A percentile compares a stretch with the other conserved stretches of the same genome.
Evolutionary conservation across 345 rosid species (phyloP).

Genomic region (Arabidopsis arenosa): DNA sequence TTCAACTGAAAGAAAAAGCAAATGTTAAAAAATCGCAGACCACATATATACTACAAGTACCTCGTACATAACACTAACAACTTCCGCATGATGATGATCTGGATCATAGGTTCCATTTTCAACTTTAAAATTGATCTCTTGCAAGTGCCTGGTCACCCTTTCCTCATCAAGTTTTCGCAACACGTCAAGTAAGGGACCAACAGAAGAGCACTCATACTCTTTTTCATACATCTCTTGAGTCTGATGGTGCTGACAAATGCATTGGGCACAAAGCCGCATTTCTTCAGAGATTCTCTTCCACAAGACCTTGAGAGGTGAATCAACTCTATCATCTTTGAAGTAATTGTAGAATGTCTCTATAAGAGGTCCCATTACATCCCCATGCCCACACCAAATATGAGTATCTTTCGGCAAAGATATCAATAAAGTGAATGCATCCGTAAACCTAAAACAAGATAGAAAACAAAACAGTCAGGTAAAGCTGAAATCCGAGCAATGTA

Average conservation of each 20-base stretch:
- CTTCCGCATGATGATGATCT: constrained; percentile 67
- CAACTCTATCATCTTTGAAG: constrained; percentile 66
- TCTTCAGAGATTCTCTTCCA: constrained; percentile 85
- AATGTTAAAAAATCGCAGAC: not conserved
- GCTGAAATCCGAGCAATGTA: constrained; percentile 1
- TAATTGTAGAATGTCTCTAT: constrained; percentile 89
- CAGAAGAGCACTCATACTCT: constrained; percentile 74
- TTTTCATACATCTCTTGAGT: constrained; percentile 71
- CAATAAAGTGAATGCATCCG: constrained; percentile 73
- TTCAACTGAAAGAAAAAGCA: not conserved
- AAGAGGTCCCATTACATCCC: constrained; percentile 92
- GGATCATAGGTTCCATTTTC: constrained; percentile 67
- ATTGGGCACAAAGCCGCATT: constrained; percentile 74
- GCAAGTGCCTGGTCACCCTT: constrained; percentile 75
- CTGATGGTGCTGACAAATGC: constrained; percentile 93
- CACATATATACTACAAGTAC: constrained; percentile 46
- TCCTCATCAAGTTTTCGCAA: constrained; percentile 78
- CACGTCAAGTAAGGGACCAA: constrained; percentile 85
- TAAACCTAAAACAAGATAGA: constrained; percentile 61
- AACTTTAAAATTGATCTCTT: constrained; percentile 63
- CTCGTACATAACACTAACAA: constrained; percentile 93
- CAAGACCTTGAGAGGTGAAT: constrained; percentile 79
- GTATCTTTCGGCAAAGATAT: constrained; percentile 66
- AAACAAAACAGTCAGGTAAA: not conserved
- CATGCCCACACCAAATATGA: constrained; percentile 85